phyloP scores from a whole-genome alignment of 345 rosid genomes.

The Geranium brycei region DNA sequence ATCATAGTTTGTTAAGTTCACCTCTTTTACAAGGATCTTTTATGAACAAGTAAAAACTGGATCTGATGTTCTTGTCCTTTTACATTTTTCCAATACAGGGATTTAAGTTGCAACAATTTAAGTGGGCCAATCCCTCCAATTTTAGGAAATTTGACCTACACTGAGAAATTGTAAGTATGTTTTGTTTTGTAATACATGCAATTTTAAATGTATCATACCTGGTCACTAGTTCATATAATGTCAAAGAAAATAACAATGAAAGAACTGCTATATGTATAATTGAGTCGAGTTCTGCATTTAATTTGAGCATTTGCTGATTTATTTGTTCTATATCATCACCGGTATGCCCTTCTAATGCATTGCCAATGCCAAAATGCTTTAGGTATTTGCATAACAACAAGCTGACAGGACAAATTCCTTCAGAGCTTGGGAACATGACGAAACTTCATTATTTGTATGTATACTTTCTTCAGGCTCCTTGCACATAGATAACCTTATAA shows the following conservation, averaged over 20 bases:
- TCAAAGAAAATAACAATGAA: background rate
- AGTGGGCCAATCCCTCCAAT: slow-evolving; percentile 86
- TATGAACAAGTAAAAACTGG: background rate
- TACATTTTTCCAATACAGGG: slow-evolving; percentile 30
- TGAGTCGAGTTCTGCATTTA: background rate
- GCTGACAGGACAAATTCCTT: slow-evolving; percentile 73
- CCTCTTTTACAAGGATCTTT: background rate
- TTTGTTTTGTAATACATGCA: background rate
- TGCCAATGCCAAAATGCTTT: slow-evolving; percentile 3
- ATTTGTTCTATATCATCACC: too few relatives aligned
- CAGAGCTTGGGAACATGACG: slow-evolving; percentile 93
- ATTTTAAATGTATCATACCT: background rate
- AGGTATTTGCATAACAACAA: slow-evolving; percentile 82
- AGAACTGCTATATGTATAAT: background rate
- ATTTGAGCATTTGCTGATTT: too few relatives aligned
- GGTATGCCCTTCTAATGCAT: too few relatives aligned
- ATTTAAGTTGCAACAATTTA: slow-evolving; percentile 73
- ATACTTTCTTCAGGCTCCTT: too few relatives aligned
- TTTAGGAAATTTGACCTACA: slow-evolving; percentile 73
- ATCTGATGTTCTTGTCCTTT: slow-evolving; percentile 3
- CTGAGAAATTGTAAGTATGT: slow-evolving; percentile 73
- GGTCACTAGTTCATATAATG: background rate
- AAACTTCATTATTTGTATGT: slow-evolving; percentile 85
- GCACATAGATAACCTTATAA: too few relatives aligned
- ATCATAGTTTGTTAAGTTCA: too few relatives aligned